Conservation (phyloP, 257 asterid species). For the Henckelia pumila region DNA sequence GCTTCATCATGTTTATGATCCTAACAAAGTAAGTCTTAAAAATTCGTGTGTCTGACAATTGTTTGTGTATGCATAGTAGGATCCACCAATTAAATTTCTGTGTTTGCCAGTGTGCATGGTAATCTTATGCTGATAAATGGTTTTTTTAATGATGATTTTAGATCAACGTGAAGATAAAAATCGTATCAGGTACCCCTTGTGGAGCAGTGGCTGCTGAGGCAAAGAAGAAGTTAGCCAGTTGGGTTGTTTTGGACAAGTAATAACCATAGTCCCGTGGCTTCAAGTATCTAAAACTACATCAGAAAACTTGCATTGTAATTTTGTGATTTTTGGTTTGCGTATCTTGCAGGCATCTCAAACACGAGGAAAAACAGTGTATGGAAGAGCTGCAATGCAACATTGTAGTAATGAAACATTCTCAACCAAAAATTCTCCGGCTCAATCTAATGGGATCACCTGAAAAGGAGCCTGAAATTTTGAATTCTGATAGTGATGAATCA, state of each 20-base stretch:
- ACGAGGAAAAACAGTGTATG: conserved; percentile 83
- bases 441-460: conserved; percentile 73
- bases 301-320: neutral
- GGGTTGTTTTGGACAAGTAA: conserved; percentile 99
- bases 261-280: neutral
- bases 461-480: conserved; percentile 44
- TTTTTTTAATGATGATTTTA: conserved; percentile 31
- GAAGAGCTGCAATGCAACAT: conserved; percentile 95
- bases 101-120: neutral
- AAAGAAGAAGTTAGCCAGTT: conserved; percentile 69
- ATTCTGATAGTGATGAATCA: conserved; percentile 32
- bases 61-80: neutral
- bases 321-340: conserved; percentile 7
- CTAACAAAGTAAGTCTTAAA: conserved; percentile 58
- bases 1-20: conserved; percentile 96
- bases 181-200: conserved; percentile 71
- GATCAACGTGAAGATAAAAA: conserved; percentile 88
- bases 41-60: neutral
- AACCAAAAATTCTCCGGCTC: conserved; percentile 88
- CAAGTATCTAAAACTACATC: neutral
- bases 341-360: conserved; percentile 70
- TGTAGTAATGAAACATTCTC: conserved; percentile 88
- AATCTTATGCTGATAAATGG: conserved; percentile 6
- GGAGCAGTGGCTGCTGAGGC: conserved; percentile 95
- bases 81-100: neutral